Evolutionary conservation across 495 filamentous ascomycete species (phyloP).

Genomic region (Polyplosphaeria fusca): DNA sequence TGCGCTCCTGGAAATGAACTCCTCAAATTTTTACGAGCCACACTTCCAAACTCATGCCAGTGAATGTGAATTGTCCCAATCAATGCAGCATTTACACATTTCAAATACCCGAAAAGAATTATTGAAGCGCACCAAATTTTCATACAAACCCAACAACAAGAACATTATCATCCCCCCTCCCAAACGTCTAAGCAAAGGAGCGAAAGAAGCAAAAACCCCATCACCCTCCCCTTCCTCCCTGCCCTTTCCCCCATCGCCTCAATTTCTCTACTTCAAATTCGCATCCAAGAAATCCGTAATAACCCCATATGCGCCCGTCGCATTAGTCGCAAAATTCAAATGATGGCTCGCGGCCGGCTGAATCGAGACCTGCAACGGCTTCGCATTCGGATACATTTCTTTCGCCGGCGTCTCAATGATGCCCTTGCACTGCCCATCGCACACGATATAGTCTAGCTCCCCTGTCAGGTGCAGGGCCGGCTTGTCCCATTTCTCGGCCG

Average conservation of each 20-base stretch:
- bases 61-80: too few species aligned
- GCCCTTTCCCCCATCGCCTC: too few species aligned
- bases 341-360: slow-evolving; percentile 26
- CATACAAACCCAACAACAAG: too few species aligned
- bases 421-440: slow-evolving; percentile 30
- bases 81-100: too few species aligned
- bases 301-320: slow-evolving; percentile 35
- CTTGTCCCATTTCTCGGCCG: slow-evolving; percentile 16
- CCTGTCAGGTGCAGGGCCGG: slow-evolving; percentile 35
- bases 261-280: not conserved
- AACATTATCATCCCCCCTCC: too few species aligned
- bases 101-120: too few species aligned
- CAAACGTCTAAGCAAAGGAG: too few species aligned
- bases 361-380: slow-evolving; percentile 33
- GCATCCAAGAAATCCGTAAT: slow-evolving; percentile 37
- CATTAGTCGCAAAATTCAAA: slow-evolving; percentile 34
- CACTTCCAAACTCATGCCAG: too few species aligned
- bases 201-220: too few species aligned
- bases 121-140: too few species aligned
- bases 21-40: too few species aligned
- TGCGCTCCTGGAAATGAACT: too few species aligned
- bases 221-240: not conserved
- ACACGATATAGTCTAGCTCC: slow-evolving; percentile 41
- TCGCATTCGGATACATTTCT: slow-evolving; percentile 25
- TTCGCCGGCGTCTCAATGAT: slow-evolving; percentile 20